Conservation (phyloP, 192 early-diverging fungal genomes). For the Gigaspora rosea region DNA sequence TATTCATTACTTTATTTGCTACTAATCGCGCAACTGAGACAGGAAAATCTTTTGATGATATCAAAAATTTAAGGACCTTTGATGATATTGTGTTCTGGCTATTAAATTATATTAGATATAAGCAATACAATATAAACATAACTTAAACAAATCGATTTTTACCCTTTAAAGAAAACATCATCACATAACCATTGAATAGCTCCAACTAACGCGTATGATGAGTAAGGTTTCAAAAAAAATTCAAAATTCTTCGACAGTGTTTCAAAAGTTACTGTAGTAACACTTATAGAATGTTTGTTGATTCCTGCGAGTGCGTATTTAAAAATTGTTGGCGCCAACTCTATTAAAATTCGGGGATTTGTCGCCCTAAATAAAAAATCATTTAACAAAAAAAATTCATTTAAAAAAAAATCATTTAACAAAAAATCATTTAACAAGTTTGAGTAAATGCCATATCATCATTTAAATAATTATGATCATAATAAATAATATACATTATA, state of each 20-base stretch:
- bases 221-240: slow-evolving; percentile 19
- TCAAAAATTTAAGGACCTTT: slow-evolving; percentile 1
- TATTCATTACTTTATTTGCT: neutral
- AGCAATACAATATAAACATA: neutral
- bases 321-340: slow-evolving; percentile 29
- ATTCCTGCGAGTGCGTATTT: neutral
- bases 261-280: neutral
- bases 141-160: slow-evolving; percentile 1
- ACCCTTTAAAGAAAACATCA: slow-evolving; percentile 26
- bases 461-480: neutral
- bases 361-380: neutral
- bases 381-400: too few species aligned
- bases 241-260: neutral
- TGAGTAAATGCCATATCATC: neutral
- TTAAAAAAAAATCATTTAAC: neutral
- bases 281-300: neutral
- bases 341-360: slow-evolving; percentile 9
- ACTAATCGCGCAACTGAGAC: neutral
- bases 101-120: neutral
- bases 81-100: neutral
- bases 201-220: slow-evolving; percentile 25
- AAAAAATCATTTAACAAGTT: neutral
- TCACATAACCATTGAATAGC: slow-evolving; percentile 30
- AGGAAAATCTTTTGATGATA: slow-evolving; percentile 13
- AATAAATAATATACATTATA: neutral